Percentiles rank a stretch among this genome's conserved stretches.
Evolutionary conservation across 2,329 filamentous ascomycete genomes (phyloP).

Genomic region (Cordyceps sp.): DNA sequence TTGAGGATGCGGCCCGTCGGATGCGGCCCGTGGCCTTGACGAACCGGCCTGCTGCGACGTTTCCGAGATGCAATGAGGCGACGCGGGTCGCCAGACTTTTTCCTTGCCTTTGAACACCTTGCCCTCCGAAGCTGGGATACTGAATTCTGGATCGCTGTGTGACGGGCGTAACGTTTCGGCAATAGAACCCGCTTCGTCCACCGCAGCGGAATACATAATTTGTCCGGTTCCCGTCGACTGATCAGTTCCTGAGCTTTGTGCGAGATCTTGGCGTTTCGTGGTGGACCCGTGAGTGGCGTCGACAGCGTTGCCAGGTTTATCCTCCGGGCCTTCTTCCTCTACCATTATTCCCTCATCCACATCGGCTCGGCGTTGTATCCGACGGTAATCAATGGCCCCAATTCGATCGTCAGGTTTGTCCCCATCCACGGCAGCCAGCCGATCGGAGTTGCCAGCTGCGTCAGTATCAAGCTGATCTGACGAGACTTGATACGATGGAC

Average conservation of each 20-base stretch:
- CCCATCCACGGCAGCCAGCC: not conserved
- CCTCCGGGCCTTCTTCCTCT: conserved; percentile 39
- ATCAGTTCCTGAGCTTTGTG: too few species aligned
- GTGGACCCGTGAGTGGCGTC: conserved; percentile 24
- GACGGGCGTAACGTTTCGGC: too few species aligned
- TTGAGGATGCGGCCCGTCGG: conserved; percentile 34
- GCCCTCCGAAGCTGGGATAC: too few species aligned
- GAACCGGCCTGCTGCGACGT: conserved; percentile 5
- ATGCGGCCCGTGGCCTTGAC: conserved; percentile 33
- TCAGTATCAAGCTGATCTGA: not conserved
- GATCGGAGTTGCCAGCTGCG: not conserved
- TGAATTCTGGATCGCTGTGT: too few species aligned
- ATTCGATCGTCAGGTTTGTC: not conserved
- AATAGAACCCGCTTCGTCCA: too few species aligned
- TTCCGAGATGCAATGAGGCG: too few species aligned
- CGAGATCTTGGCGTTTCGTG: too few species aligned
- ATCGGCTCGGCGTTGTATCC: conserved; percentile 41
- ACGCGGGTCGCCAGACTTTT: too few species aligned
- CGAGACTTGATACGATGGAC: not conserved
- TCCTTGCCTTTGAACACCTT: conserved; percentile 14
- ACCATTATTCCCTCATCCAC: conserved; percentile 45
- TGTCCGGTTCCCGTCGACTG: too few species aligned
- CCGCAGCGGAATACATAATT: too few species aligned
- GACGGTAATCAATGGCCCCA: conserved; percentile 9
- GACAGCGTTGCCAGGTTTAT: conserved; percentile 43